Evolutionary conservation across 2,329 filamentous ascomycete species (phyloP), one percentile per base, ranked within the genome.

Genomic region (Sporothrix mexicana): DNA sequence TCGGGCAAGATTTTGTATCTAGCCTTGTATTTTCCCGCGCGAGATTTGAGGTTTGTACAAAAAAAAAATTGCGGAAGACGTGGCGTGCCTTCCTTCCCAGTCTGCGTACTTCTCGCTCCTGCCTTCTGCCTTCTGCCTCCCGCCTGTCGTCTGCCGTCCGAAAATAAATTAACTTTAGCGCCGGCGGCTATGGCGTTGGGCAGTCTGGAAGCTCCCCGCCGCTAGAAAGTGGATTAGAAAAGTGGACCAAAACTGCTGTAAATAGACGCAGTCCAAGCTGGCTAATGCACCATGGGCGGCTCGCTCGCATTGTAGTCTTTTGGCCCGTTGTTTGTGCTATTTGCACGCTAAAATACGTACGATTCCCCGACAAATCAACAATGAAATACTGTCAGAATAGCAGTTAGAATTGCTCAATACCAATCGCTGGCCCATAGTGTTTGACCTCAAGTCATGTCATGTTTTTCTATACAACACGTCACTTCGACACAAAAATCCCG

Each of bases 81-180:
- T 66, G 59, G 51, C 23, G 64, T 51, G 64, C 45, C 23, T 66
- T 51, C 64, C 62, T 20, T 66, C 61, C 30, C 30, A 36, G 30
- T 25, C 20, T 25, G 61, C 20, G 10, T 36, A 36, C 15, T 41
- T 23, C 49, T 20, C 30, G 30, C n/a, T 53, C 51, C 51, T 49
- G 51, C 51, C 51, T 25, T 15, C 53, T 30, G 20, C 9, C 30
- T 25, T 15, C 53, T 30, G 20, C 9, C 30, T 25, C 47, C 12
- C 61, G 68, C 41, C 45, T 47, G 30, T 49, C 23, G 57, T 55
- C 43, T 25, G 57, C 69, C 30, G 57, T 43, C 47, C 47, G 49
- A 71, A 71, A 66, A 66, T 62, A 73, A 70, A 67, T 36, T 17
- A 61, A 57, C 55, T 66, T 70, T 74, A 74, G 73, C 73, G 73